Evolutionary conservation across 768 basidiomycete genomes (phyloP).

Genomic region (Trametes meyenii): DNA sequence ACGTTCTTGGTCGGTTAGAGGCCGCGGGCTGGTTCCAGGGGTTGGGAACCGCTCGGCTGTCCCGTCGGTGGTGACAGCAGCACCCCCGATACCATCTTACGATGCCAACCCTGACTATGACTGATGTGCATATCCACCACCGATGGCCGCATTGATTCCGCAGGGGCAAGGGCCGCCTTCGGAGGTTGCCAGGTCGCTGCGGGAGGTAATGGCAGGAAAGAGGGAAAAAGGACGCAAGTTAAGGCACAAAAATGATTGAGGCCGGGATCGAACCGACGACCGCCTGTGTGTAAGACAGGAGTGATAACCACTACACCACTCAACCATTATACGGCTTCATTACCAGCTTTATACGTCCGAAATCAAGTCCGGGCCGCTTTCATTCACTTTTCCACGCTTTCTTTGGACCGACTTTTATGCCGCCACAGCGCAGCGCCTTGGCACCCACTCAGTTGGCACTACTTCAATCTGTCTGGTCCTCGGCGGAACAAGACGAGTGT

Average conservation of each 20-base stretch:
- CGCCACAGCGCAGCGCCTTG: too few relatives aligned
- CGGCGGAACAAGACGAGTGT: too few relatives aligned
- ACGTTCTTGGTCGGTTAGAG: too few relatives aligned
- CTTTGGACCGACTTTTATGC: too few relatives aligned
- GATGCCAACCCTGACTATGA: not conserved
- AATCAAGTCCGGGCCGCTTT: not conserved
- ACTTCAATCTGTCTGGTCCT: too few relatives aligned
- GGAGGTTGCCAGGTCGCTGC: not conserved
- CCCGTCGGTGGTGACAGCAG: not conserved
- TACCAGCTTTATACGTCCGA: too few relatives aligned
- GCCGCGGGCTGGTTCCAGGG: not conserved
- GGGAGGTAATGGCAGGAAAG: not conserved
- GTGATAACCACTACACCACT: conserved; percentile 26
- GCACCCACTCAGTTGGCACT: too few relatives aligned
- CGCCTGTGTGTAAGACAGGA: conserved; percentile 21
- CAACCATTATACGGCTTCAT: conserved; percentile 1
- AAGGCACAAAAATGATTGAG: conserved; percentile 8
- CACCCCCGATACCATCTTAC: conserved; percentile 1
- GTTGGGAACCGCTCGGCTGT: not conserved
- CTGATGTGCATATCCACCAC: not conserved
- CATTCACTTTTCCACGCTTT: not conserved
- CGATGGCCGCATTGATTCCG: not conserved
- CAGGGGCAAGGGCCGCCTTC: not conserved
- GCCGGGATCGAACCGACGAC: conserved; percentile 26
- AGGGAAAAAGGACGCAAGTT: not conserved